Conservation (phyloP, 768 basidiomycete genomes). For the Austroboletus eburneus region DNA sequence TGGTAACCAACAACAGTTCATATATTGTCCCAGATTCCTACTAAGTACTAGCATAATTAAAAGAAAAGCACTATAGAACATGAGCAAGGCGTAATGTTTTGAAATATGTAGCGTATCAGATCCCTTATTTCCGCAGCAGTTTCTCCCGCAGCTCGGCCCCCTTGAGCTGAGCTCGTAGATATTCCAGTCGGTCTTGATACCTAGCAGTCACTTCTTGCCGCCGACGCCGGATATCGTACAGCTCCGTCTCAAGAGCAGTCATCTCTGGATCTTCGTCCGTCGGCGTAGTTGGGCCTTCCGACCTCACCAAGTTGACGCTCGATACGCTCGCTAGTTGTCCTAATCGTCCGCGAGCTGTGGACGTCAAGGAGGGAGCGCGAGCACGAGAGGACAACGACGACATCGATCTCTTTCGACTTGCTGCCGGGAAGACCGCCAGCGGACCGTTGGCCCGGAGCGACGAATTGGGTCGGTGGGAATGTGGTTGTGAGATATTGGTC, state of each 20-base stretch:
- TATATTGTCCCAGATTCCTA: too few relatives aligned
- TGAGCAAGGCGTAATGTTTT: slow-evolving; percentile 3
- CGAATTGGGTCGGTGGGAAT: slow-evolving; percentile 40
- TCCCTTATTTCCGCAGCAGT: slow-evolving; percentile 53
- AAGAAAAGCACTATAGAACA: slow-evolving; percentile 18
- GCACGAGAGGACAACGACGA: slow-evolving; percentile 57
- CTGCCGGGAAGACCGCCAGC: slow-evolving; percentile 25
- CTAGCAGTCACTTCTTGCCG: slow-evolving; percentile 66
- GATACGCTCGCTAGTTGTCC: slow-evolving; percentile 38
- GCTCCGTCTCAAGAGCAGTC: slow-evolving; percentile 47
- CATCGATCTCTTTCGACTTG: slow-evolving; percentile 53
- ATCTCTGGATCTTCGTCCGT: slow-evolving; percentile 36
- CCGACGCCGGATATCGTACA: slow-evolving; percentile 65
- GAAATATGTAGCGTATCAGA: background rate
- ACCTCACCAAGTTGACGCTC: slow-evolving; percentile 51
- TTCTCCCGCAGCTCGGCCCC: slow-evolving; percentile 83
- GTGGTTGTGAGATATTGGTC: slow-evolving; percentile 45
- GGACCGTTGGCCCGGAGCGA: slow-evolving; percentile 33
- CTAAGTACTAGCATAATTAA: background rate
- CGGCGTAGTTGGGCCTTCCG: slow-evolving; percentile 16
- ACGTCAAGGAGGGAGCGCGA: slow-evolving; percentile 30
- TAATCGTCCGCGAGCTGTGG: slow-evolving; percentile 29
- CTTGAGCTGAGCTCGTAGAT: slow-evolving; percentile 76
- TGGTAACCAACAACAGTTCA: too few relatives aligned
- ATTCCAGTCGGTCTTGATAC: slow-evolving; percentile 75